Evolutionary conservation across 495 filamentous ascomycete species (phyloP).

Genomic region (Penicillium riverlandense): DNA sequence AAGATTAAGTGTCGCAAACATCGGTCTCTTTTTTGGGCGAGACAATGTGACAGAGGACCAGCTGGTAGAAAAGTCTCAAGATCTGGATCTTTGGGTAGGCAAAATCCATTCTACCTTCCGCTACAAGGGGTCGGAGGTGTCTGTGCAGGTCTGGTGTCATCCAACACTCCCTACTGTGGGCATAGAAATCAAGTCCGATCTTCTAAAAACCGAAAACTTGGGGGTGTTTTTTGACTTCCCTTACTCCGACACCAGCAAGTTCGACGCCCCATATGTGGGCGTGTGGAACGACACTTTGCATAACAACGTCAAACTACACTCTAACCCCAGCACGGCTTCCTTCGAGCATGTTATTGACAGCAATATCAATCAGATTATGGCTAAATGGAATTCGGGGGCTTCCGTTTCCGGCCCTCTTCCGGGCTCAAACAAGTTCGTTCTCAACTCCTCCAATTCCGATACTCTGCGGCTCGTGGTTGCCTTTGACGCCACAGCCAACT

Average conservation of each 20-base stretch:
- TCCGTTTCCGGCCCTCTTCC: background rate
- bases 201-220: background rate
- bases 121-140: constrained; percentile 2
- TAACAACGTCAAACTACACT: background rate
- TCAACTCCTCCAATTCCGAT: background rate
- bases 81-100: constrained; percentile 8
- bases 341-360: constrained; percentile 1
- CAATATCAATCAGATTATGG: background rate
- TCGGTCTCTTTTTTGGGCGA: constrained; percentile 6
- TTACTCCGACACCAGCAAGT: constrained; percentile 1
- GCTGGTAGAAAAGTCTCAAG: constrained; percentile 1
- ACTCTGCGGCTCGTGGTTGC: background rate
- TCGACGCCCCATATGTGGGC: constrained; percentile 4
- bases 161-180: background rate
- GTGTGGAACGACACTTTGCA: constrained; percentile 2
- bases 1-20: constrained; percentile 6
- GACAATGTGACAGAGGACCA: constrained; percentile 3
- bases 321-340: background rate
- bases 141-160: constrained; percentile 2
- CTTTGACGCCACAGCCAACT: background rate
- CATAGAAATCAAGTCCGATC: constrained; percentile 1
- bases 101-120: constrained; percentile 3
- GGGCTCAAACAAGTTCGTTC: background rate
- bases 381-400: background rate
- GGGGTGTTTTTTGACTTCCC: constrained; percentile 3